A percentile compares a stretch with the other conserved stretches of the same genome.
These are phyloP conservation scores for Sarocladium brachiariae DNA, from an alignment of 2,329 filamentous ascomycete genomes.

Conservation along the genomic window DNA sequence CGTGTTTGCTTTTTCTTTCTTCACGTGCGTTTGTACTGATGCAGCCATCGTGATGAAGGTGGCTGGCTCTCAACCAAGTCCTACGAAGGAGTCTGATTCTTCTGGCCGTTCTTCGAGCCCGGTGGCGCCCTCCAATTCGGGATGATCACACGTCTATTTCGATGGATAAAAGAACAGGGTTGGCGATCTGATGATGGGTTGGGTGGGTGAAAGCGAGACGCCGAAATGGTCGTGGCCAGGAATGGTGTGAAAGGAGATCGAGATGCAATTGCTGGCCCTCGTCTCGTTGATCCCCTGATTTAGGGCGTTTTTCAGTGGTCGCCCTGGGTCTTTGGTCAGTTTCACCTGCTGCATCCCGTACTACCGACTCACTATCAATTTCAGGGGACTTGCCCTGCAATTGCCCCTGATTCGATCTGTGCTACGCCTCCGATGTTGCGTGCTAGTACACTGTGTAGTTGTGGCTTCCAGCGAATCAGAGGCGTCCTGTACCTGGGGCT, in stretches of 20 bases:
- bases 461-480: not conserved
- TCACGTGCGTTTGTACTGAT: too few species aligned
- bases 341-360: not conserved
- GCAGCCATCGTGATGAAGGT: too few species aligned
- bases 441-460: not conserved
- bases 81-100: not conserved
- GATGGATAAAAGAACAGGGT: not conserved
- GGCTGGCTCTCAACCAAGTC: not conserved
- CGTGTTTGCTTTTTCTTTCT: too few species aligned
- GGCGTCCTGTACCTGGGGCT: not conserved
- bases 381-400: not conserved
- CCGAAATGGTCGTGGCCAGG: too few species aligned
- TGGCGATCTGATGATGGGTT: too few species aligned
- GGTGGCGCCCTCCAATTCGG: slow-evolving; percentile 3
- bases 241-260: too few species aligned
- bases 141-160: not conserved
- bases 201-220: not conserved
- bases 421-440: too few species aligned
- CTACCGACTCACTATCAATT: not conserved
- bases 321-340: too few species aligned
- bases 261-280: too few species aligned
- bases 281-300: not conserved
- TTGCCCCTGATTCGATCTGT: not conserved
- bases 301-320: not conserved
- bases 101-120: not conserved